Evolutionary conservation across 306 rosid genomes (phyloP).

Genomic region (Vigna radiata): DNA sequence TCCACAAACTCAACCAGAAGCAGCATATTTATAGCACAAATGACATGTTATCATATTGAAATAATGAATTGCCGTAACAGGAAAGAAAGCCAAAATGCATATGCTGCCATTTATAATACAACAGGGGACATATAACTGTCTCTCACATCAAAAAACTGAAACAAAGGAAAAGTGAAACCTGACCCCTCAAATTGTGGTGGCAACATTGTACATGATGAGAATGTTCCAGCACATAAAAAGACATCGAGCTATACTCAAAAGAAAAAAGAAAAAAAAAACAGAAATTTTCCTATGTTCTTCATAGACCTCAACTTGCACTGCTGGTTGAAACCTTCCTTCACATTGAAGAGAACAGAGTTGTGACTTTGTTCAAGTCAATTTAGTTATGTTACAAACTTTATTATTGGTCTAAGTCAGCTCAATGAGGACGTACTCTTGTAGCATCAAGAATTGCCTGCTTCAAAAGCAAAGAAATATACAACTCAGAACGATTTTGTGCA

Average conservation of each 20-base stretch:
- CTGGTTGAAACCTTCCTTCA: slow-evolving; percentile 28
- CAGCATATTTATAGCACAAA: no score
- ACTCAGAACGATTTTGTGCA: slow-evolving; percentile 2
- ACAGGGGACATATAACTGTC: not conserved
- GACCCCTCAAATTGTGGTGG: slow-evolving; percentile 19
- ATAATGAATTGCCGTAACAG: not conserved
- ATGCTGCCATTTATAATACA: slow-evolving; percentile 6
- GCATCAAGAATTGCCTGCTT: slow-evolving; percentile 55
- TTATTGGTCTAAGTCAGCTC: slow-evolving; percentile 29
- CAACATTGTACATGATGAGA: slow-evolving; percentile 22
- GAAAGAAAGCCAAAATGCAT: not conserved
- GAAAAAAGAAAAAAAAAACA: not conserved
- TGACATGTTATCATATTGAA: not conserved
- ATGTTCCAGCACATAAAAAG: slow-evolving; percentile 5
- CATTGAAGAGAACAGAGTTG: slow-evolving; percentile 1
- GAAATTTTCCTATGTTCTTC: not conserved
- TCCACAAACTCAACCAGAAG: no score
- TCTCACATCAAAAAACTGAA: slow-evolving; percentile 32
- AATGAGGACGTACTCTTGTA: slow-evolving; percentile 41
- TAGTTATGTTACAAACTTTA: slow-evolving; percentile 23
- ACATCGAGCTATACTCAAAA: not conserved
- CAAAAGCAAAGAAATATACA: slow-evolving; percentile 19
- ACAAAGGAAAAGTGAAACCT: slow-evolving; percentile 7
- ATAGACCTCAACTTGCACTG: not conserved
- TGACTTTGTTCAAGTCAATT: slow-evolving; percentile 30